phyloP scores from a whole-genome alignment of 306 rosid genomes.

The Cucurbita ficifolia region DNA sequence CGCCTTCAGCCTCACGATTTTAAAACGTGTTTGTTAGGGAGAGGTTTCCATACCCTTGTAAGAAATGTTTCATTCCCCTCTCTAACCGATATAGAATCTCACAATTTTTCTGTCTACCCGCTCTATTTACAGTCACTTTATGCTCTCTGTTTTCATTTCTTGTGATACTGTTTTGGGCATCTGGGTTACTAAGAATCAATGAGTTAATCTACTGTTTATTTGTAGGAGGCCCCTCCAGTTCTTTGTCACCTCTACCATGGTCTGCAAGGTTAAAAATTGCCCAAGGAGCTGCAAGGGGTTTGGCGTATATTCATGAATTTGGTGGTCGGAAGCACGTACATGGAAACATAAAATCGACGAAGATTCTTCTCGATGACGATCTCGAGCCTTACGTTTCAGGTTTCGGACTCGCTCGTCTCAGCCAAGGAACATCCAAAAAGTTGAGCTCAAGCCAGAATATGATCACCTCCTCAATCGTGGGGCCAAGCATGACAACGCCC shows the following conservation, averaged over 20 bases:
- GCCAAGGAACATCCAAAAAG: constrained; percentile 23
- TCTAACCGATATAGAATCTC: background rate
- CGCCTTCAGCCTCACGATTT: too few relatives aligned
- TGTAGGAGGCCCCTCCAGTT: constrained; percentile 45
- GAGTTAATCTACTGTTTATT: background rate
- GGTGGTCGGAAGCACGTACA: constrained; percentile 55
- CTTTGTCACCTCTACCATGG: constrained; percentile 43
- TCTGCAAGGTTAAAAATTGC: constrained; percentile 53
- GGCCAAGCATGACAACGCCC: constrained; percentile 24
- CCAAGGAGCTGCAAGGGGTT: constrained; percentile 68
- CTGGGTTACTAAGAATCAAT: background rate
- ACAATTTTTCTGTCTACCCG: background rate
- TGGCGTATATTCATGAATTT: constrained; percentile 55
- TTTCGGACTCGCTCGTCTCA: constrained; percentile 50
- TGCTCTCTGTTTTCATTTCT: background rate
- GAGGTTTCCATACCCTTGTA: too few relatives aligned
- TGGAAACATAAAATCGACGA: constrained; percentile 61
- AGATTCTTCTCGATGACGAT: constrained; percentile 58
- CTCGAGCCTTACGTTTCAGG: constrained; percentile 54
- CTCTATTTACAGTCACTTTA: background rate
- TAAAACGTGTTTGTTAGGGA: too few relatives aligned
- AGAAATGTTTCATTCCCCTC: too few relatives aligned
- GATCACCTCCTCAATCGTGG: constrained; percentile 16
- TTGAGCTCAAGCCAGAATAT: constrained; percentile 20
- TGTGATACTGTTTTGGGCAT: background rate